A percentile compares a stretch with the other conserved stretches of the same genome.
Evolutionary conservation across 768 basidiomycete species (phyloP).

Genomic region (Termitomyces sp.): DNA sequence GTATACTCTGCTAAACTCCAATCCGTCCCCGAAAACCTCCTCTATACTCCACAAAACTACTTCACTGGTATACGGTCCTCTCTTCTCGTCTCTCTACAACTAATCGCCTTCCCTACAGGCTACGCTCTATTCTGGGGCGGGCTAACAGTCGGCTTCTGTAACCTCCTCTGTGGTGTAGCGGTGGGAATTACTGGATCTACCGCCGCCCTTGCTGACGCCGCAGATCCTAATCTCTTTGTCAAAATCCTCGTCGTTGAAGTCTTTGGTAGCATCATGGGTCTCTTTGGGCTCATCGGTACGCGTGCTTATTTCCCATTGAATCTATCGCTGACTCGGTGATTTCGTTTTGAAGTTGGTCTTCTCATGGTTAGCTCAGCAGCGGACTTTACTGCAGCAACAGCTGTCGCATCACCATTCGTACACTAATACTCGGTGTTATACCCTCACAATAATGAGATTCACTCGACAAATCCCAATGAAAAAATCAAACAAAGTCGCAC

Average conservation of each 20-base stretch:
- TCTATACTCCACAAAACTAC: slow-evolving; percentile 87
- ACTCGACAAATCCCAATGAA: not conserved
- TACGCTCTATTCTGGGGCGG: slow-evolving; percentile 98
- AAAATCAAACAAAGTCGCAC: not conserved
- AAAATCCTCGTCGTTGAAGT: slow-evolving; percentile 97
- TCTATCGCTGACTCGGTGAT: not conserved
- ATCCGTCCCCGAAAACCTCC: slow-evolving; percentile 50
- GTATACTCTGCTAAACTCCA: slow-evolving; percentile 86
- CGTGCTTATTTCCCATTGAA: slow-evolving; percentile 21
- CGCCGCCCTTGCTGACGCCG: slow-evolving; percentile 91
- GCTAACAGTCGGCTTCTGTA: slow-evolving; percentile 88
- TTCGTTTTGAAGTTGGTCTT: slow-evolving; percentile 55
- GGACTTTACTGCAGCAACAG: slow-evolving; percentile 41
- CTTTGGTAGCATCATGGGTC: slow-evolving; percentile 84
- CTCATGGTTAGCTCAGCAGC: slow-evolving; percentile 68
- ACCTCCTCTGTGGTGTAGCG: slow-evolving; percentile 89
- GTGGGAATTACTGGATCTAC: slow-evolving; percentile 96
- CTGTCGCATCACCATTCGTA: slow-evolving; percentile 34
- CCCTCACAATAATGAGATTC: not conserved
- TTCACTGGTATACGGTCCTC: slow-evolving; percentile 61
- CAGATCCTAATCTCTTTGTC: slow-evolving; percentile 91
- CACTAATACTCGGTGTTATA: slow-evolving; percentile 18
- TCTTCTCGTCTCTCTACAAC: not conserved
- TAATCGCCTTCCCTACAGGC: slow-evolving; percentile 34
- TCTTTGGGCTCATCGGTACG: slow-evolving; percentile 91